Base-by-base conservation (phyloP, 106 monocot genomes). In the Apostasia ramifera region DNA sequence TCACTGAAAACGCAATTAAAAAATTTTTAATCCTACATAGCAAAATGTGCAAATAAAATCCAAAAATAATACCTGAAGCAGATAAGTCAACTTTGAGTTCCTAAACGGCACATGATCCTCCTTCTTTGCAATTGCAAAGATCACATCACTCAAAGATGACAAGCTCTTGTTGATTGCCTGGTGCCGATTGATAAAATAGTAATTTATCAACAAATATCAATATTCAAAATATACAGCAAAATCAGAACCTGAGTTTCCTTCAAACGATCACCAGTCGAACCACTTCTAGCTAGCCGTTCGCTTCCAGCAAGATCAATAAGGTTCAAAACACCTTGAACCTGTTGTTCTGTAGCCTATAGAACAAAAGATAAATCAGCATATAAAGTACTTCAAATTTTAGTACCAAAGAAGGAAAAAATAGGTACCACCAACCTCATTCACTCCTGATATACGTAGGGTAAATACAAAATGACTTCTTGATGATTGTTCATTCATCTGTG, bases 271-370 rank as follows among this genome's bases (percentile, higher is more conserved):
- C 94, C 94, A 59, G 90, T 91, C 11, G 94, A 58, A 8, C 91
- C 85, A 77, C 94, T 94, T 70, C 78, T 94, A 39, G 76, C 85
- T 8, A 94, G 74, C 0, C 94, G 81, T 50, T 94, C 94, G 67
- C 94, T 94, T 12, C 94, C 94, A 60, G 94, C 94, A 48, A 94
- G 75, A 70, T 94, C 94, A 66, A 94, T 94, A 6, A 94, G 61
- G 42, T 94, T 94, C 11, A 94, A 48, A 4, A 94, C 83, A 0
- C 94, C 94, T 67, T 91, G 87, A 44, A 91, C 94, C 40, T 91
- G 91, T 70, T 94, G 94, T n/a, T 85, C 94, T 0, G 94, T 94
- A 61, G 63, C 73, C 94, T 94, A 70, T 3, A 71, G 9, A 47
- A 13, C 8, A 41, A 68, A 50, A 1, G 74, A 59, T 8, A 53